phyloP scores from a whole-genome alignment of 306 rosid species.

The Spatholobus suberectus region DNA sequence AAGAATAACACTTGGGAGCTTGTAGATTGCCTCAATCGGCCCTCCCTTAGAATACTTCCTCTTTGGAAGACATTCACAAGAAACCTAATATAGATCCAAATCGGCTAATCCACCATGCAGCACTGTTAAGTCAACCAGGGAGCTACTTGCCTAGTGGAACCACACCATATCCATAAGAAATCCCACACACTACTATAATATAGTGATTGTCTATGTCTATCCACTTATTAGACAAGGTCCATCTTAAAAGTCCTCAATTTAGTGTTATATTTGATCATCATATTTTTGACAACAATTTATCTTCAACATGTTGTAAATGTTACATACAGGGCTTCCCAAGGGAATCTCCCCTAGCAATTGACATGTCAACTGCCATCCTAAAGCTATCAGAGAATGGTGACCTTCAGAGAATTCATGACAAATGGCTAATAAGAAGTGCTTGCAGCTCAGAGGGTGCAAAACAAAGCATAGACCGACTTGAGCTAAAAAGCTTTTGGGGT shows the following conservation, averaged over 20 bases:
- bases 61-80: too few species aligned
- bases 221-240: neutral
- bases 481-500: conserved; percentile 73
- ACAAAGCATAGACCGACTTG: conserved; percentile 64
- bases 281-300: too few species aligned
- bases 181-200: neutral
- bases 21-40: too few species aligned
- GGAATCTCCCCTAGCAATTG: conserved; percentile 81
- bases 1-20: too few species aligned
- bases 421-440: conserved; percentile 72
- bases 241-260: neutral
- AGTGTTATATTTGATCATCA: neutral
- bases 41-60: too few species aligned
- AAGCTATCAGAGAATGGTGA: conserved; percentile 75
- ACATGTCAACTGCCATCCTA: conserved; percentile 74
- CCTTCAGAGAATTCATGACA: conserved; percentile 79
- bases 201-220: neutral
- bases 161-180: neutral
- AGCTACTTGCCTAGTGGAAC: neutral
- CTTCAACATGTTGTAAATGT: conserved; percentile 30
- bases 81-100: too few species aligned
- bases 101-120: too few species aligned
- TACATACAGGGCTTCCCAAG: conserved; percentile 74
- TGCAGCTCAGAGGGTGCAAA: conserved; percentile 70
- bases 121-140: too few species aligned